Evolutionary conservation across 2,329 filamentous ascomycete species (phyloP).

Genomic region (Botrytis hyacinthi): DNA sequence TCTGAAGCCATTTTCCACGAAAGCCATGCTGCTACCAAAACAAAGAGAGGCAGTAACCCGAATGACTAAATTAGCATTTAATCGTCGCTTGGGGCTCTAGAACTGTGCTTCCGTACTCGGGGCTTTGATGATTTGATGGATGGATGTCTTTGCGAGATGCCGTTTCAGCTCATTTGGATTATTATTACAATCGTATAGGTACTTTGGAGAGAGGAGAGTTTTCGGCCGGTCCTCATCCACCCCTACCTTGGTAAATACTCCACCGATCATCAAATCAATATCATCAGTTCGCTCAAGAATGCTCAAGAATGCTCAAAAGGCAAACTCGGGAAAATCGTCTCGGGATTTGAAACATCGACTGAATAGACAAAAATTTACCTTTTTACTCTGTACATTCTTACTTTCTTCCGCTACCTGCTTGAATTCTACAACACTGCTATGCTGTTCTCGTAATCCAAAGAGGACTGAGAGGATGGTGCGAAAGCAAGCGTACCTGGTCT

Average conservation of each 20-base stretch:
- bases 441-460: neutral
- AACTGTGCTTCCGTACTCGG: constrained; percentile 4
- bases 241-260: neutral
- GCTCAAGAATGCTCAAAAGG: neutral
- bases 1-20: neutral
- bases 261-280: neutral
- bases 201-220: neutral
- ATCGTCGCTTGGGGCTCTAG: constrained; percentile 9
- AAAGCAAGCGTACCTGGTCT: neutral
- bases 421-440: neutral
- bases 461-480: neutral
- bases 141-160: neutral
- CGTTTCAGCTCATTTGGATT: neutral
- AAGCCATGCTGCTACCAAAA: neutral
- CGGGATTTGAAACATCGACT: neutral
- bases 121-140: constrained; percentile 1
- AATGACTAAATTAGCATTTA: neutral
- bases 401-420: neutral
- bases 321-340: constrained; percentile 3
- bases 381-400: neutral
- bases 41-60: neutral
- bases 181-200: neutral
- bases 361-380: neutral
- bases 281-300: neutral
- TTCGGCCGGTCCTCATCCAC: neutral